Base-by-base conservation (phyloP, 176 grass and related monocot genomes). In the Lolium rigidum region DNA sequence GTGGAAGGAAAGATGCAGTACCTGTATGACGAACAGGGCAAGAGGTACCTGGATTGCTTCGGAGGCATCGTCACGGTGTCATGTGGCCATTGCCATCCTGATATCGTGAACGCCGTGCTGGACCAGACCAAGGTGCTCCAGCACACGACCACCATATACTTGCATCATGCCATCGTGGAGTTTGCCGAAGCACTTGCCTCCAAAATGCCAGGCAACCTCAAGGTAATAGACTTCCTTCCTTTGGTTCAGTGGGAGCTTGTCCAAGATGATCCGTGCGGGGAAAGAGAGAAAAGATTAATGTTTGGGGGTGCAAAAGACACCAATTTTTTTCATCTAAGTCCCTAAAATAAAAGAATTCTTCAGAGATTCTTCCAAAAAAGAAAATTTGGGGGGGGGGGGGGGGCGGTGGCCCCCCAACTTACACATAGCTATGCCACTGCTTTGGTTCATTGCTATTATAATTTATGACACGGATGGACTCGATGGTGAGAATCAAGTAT, bases 1-100 rank as follows among this genome's bases (percentile, higher is more conserved):
- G 97, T 99, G 58, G 94, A 96, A 91, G 97, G 97, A 44, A 99
- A 91, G 82, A 96, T 96, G 97, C 92, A 96, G 37, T 99, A 96
- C 79, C 85, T 99, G 59, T 99, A 96, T 51, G 97, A 99, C 58
- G 97, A 99, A 48, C 58, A 89, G 24, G 97, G 94, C 66, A 99
- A 85, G 80, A 89, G 97, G 38, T 99, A 99, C 86, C 94, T 99
- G 21, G 97, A 96, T 62, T 94, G 92, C 58, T 94, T 99, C 41
- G 97, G 88, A 54, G 97, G 97, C 16, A 99, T 99, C 38, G 97
- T 99, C n/a, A 99, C 97, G 9, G 97, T 99, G 18, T 99, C 97
- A 11, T 99, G 97, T 1, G 97, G 97, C 49, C 97, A 99, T 46
- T 96, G 97, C 80, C 94, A 99, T 65, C 97, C 90, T 9, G 97